These are phyloP conservation scores for Physaria fendleri DNA, from an alignment of 345 rosid species.

Conservation along the genomic window DNA sequence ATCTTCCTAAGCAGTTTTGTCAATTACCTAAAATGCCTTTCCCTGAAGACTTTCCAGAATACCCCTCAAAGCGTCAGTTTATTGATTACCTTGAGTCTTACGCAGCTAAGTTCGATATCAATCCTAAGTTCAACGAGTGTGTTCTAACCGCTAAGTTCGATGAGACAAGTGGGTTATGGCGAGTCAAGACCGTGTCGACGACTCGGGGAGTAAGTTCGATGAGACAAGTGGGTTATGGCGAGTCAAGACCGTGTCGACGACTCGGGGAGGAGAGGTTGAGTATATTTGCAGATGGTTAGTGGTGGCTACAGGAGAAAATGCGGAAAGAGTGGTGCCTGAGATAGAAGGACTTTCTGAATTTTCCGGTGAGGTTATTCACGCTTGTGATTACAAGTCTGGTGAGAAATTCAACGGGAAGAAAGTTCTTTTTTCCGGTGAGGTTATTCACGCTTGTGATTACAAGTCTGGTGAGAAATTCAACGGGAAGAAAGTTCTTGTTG, in stretches of 20 bases:
- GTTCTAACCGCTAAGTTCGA: slow-evolving; percentile 81
- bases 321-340: slow-evolving; percentile 64
- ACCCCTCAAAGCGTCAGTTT: slow-evolving; percentile 47
- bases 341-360: slow-evolving; percentile 64
- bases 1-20: slow-evolving; percentile 45
- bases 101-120: slow-evolving; percentile 54
- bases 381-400: slow-evolving; percentile 71
- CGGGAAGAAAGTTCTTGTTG: slow-evolving; percentile 73
- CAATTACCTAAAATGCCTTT: slow-evolving; percentile 45
- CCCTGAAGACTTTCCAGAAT: slow-evolving; percentile 40
- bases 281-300: slow-evolving; percentile 90
- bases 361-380: slow-evolving; percentile 60
- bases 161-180: slow-evolving; percentile 79
- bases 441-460: slow-evolving; percentile 58
- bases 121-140: slow-evolving; percentile 64
- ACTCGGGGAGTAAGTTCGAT: slow-evolving; percentile 48
- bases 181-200: slow-evolving; percentile 40
- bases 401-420: slow-evolving; percentile 52
- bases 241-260: slow-evolving; percentile 39
- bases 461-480: slow-evolving; percentile 65
- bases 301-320: slow-evolving; percentile 96
- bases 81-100: slow-evolving; percentile 50
- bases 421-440: slow-evolving; percentile 63
- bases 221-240: slow-evolving; percentile 79
- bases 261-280: slow-evolving; percentile 54